Base-by-base conservation (phyloP, 495 filamentous ascomycete genomes). In the Lasiosphaeria ovina region DNA sequence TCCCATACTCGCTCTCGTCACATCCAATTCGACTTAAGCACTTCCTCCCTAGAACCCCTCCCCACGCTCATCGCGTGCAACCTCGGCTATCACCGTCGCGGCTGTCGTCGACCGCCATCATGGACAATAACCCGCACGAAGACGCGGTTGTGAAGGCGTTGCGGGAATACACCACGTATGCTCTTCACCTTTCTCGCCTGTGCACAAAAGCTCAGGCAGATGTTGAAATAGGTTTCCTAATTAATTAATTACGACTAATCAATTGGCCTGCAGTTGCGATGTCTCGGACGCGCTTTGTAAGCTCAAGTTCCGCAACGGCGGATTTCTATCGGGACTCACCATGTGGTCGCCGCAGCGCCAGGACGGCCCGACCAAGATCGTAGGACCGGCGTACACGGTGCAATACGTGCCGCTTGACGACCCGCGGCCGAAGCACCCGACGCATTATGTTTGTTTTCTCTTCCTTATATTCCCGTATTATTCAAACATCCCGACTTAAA, bases 301-400 rank as follows among this genome's bases (percentile, higher is more conserved):
- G 61, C 66, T 85, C 31, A 75, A 75, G n/a, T 69, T 76, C 57
- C 75, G 68, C 54, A 72, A 83, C 65, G 82, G 83, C 54, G 82
- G 84, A 7, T 87, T 85, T 59, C 75, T 86, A 0, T 79, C 80
- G 4, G 79, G 81, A 17, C 66, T 86, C 56, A 82, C 75, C 48
- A 78, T 86, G 77, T 86, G 79, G 75, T 85, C 81, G 34, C 83
- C 83, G 1, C 68, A 72, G 31, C 72, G 77, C 35, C 79, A 81
- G 72, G 75, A 77, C 31, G 78, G 79, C 6, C 61, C 64, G 3
- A 78, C 80, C 52, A 84, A 83, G 66, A 81, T 85, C 16, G 72
- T 85, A 40, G 84, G 83, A 1, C 83, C 79, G 8, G 83, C 81
- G 14, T 84, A 84, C 54, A 85, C 81, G 1, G 83, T 87, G 14